Conservation (phyloP, 2,329 filamentous ascomycete species). For the Neopestalotiopsis sp. region DNA sequence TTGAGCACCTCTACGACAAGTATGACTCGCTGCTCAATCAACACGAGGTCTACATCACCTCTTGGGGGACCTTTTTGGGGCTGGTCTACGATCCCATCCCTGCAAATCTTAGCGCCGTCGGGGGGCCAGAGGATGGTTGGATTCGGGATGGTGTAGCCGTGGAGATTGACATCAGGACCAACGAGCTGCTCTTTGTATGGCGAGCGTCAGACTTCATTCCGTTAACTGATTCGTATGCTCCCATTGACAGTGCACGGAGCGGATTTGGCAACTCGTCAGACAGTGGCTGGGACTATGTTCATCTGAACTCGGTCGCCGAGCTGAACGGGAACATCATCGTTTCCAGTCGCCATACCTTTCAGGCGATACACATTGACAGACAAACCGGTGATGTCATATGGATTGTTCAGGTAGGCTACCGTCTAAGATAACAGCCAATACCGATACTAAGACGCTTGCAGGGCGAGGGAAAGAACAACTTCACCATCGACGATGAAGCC, state of each 20-base stretch:
- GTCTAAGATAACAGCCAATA: neutral
- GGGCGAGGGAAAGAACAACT: neutral
- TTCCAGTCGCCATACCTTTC: neutral
- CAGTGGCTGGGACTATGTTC: slow-evolving; percentile 14
- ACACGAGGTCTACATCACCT: slow-evolving; percentile 32
- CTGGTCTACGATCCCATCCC: slow-evolving; percentile 26
- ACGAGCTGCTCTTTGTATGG: slow-evolving; percentile 25
- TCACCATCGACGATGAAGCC: neutral
- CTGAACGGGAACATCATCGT: neutral
- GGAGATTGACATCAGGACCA: slow-evolving; percentile 26
- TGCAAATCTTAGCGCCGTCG: slow-evolving; percentile 21
- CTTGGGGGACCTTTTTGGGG: slow-evolving; percentile 26
- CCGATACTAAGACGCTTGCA: neutral
- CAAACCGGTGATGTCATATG: neutral
- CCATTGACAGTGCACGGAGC: neutral
- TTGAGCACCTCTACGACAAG: neutral
- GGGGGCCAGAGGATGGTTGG: slow-evolving; percentile 21
- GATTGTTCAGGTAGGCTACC: neutral
- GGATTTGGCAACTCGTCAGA: neutral
- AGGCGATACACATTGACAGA: neutral
- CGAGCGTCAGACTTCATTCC: slow-evolving; percentile 22
- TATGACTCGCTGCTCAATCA: slow-evolving; percentile 22
- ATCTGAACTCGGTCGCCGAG: slow-evolving; percentile 15
- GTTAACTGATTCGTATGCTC: slow-evolving; percentile 22
- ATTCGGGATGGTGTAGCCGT: slow-evolving; percentile 24